Base-by-base conservation (phyloP, 352 stramenopile species). In the Globisporangium ultimum region DNA sequence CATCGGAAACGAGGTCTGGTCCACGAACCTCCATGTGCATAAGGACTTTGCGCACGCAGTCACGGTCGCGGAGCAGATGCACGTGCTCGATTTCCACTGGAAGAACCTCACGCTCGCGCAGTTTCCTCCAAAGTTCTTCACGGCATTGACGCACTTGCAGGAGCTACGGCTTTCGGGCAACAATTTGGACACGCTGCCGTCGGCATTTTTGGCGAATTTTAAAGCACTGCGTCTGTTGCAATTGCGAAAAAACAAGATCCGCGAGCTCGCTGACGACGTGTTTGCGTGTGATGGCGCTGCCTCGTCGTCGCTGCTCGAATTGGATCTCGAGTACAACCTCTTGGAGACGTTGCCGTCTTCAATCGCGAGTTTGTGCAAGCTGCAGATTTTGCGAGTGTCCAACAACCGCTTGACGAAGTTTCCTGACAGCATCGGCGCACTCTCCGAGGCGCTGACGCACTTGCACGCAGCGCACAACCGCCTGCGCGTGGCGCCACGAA, bases 301-400 rank as follows among this genome's bases (percentile, higher is more conserved):
- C 13, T 2, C 12, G 6, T 66, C 64, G 6, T 34, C 57, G 24
- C 71, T 89, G 15, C 66, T 84, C 56, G 76, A 78, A 17, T 58
- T 92, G 17, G 83, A 92, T 40, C 55, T 90, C 49, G 80, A 87
- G 48, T 82, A 90, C 65, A 92, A 92, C 58, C 61, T 68, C 11
- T 46, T 92, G 1, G 52, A 65, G 8, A 38, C 17, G 13, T 32
- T 90, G 15, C 83, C 83, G 0, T 13, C 55, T 2, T 84, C 76
- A 0, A 70, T 92, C 14, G 60, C 55, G 1, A 72, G 66, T 13
- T 68, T 84, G 22, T 66, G 46, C 2, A 72, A 70, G 45, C 68
- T 92, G 17, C 55, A 63, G 22, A 49, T 80, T 10, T 52, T 90
- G 15, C 72, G 70, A 17, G 70, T 48, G 0, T 70, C 70, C 15